Conservation (phyloP, 768 basidiomycete genomes). For the Auriscalpium vulgare region DNA sequence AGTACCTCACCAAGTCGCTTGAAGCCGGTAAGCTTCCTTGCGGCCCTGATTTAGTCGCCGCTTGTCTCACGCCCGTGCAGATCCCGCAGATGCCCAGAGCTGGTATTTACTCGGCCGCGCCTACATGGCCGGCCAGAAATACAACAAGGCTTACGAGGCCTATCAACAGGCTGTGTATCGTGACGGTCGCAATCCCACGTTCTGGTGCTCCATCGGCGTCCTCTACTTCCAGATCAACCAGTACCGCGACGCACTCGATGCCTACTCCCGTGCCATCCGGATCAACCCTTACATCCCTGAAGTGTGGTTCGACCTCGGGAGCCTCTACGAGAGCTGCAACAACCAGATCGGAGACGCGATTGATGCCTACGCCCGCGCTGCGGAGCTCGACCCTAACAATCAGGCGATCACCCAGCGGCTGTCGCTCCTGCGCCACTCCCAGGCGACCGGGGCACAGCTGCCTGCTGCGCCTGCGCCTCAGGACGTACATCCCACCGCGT, state of each 20-base stretch:
- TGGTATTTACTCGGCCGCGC: constrained; percentile 99
- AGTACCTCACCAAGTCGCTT: constrained; percentile 88
- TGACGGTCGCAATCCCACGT: constrained; percentile 97
- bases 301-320: constrained; percentile 97
- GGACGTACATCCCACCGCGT: constrained; percentile 94
- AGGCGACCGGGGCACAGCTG: constrained; percentile 62
- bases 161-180: constrained; percentile 99
- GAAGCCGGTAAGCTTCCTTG: constrained; percentile 68
- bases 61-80: constrained; percentile 31
- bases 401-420: constrained; percentile 75
- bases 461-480: constrained; percentile 89
- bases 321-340: constrained; percentile 96
- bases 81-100: constrained; percentile 91
- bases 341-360: constrained; percentile 98
- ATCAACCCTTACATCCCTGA: constrained; percentile 96
- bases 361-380: constrained; percentile 93
- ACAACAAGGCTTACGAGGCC: constrained; percentile 99
- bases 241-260: constrained; percentile 96
- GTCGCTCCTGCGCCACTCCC: constrained; percentile 69
- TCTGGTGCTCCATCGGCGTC: constrained; percentile 99
- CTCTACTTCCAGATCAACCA: constrained; percentile 99
- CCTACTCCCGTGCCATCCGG: constrained; percentile 96
- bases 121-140: constrained; percentile 97
- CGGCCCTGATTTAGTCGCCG: neutral
- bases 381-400: constrained; percentile 88